Percentiles rank a stretch among this genome's conserved stretches.
Evolutionary conservation across 2,329 filamentous ascomycete species (phyloP).

Genomic region (Xylaria sp.): DNA sequence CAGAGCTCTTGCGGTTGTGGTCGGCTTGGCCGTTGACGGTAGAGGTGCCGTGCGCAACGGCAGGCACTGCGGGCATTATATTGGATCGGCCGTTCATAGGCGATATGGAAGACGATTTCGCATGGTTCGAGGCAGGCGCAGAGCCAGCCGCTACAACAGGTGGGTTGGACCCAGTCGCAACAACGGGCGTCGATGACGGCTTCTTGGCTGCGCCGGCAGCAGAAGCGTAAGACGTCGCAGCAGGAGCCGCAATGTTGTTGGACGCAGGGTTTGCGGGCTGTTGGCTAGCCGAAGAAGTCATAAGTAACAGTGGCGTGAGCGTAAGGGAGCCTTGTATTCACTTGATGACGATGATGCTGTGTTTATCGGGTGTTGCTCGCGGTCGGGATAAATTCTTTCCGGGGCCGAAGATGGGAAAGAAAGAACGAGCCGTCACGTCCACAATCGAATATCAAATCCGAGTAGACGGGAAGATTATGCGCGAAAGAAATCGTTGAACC

Average conservation of each 20-base stretch:
- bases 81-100: conserved; percentile 85
- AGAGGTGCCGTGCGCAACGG: conserved; percentile 70
- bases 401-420: conserved; percentile 36
- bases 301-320: conserved; percentile 56
- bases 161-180: conserved; percentile 67
- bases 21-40: conserved; percentile 74
- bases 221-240: conserved; percentile 73
- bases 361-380: conserved; percentile 35
- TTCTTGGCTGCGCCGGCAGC: conserved; percentile 73
- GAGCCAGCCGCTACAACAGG: conserved; percentile 66
- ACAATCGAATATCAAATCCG: conserved; percentile 49
- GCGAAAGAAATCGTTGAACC: conserved; percentile 33
- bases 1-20: conserved; percentile 86
- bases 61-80: conserved; percentile 75
- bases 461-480: conserved; percentile 33
- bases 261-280: conserved; percentile 66
- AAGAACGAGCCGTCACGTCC: conserved; percentile 36
- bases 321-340: conserved; percentile 22
- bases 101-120: conserved; percentile 74
- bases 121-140: conserved; percentile 65
- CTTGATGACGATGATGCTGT: conserved; percentile 3
- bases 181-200: conserved; percentile 68
- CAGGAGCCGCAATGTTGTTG: conserved; percentile 64
- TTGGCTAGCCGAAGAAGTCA: conserved; percentile 70
- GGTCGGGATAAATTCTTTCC: conserved; percentile 37